Evolutionary conservation across 1,284 basidiomycete genomes (phyloP), one percentile per base, ranked within the genome.

Genomic region (Ganoderma meredithae): DNA sequence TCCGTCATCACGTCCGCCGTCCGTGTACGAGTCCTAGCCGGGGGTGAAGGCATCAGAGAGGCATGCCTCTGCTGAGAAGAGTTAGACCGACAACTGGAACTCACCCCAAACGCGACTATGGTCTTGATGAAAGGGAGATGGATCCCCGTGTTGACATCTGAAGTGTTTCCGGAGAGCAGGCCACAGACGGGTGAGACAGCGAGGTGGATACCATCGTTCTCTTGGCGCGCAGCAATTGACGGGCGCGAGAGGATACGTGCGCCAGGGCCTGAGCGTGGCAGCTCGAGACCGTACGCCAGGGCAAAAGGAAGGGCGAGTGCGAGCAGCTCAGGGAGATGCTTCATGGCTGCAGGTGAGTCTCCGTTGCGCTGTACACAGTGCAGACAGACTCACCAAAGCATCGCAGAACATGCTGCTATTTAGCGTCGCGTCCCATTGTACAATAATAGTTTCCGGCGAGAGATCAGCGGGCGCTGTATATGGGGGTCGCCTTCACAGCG

Each of bases 61-160:
- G 17, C 19, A 49, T n/a, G 9, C 10, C 47, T 22, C 47, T 8
- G 9, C 1, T n/a, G 4, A 22, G 9, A 49, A 22, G 3, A 25
- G 2, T 22, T n/a, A 7, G 19, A n/a, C n/a, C n/a, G 44, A 22
- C 19, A 3, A n/a, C 19, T 22, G 31, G 33, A 55, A 76, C 77
- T 13, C 67, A 82, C 80, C 15, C 81, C 81, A 64, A 82, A 83
- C 3, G 81, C 79, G 27, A 84, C 82, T 36, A 84, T 78, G 25
- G 80, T 83, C 70, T 79, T 80, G 68, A 81, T 75, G 0, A 63
- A 63, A 3, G 65, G 58, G 5, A 80, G 72, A 19, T 73, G 60
- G 5, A 83, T 70, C 0, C 82, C 83, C 0, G 79, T 79, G 61
- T 81, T 83, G 9, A 81, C 76, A 66, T 83, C 81, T 2, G 80